phyloP scores from a whole-genome alignment of 208 protist genomes.

The Angomonas desouzai region DNA sequence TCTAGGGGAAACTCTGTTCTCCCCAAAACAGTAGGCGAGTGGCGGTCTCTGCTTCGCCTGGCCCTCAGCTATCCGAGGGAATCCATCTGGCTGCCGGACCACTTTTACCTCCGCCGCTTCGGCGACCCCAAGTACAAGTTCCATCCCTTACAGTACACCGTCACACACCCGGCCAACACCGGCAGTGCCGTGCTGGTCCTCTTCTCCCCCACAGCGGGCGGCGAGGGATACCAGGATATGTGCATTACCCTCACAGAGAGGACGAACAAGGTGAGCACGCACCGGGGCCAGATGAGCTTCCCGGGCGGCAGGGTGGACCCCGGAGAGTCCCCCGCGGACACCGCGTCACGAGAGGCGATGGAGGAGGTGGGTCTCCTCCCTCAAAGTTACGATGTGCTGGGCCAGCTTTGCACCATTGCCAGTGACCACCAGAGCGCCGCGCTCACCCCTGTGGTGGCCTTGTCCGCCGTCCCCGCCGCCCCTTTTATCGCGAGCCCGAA shows the following conservation, averaged over 20 bases:
- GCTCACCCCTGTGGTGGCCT: slow-evolving; percentile 60
- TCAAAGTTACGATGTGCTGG: slow-evolving; percentile 42
- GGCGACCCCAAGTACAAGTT: slow-evolving; percentile 12
- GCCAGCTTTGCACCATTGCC: slow-evolving; percentile 45
- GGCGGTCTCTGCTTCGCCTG: slow-evolving; percentile 34
- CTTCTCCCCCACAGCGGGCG: slow-evolving; percentile 42
- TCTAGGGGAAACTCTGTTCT: slow-evolving; percentile 1
- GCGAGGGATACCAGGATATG: slow-evolving; percentile 62
- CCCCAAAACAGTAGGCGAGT: slow-evolving; percentile 49
- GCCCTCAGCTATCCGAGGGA: slow-evolving; percentile 40
- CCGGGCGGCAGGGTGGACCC: slow-evolving; percentile 63
- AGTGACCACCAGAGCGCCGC: slow-evolving; percentile 18
- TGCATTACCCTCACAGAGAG: slow-evolving; percentile 86
- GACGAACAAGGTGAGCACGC: slow-evolving; percentile 41
- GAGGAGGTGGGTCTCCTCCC: slow-evolving; percentile 76
- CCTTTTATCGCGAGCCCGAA: slow-evolving; percentile 51
- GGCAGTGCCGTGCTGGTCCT: slow-evolving; percentile 61
- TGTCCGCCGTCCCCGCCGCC: slow-evolving; percentile 25
- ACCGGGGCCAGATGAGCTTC: slow-evolving; percentile 81
- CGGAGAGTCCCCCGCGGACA: slow-evolving; percentile 40
- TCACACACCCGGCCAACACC: slow-evolving; percentile 14
- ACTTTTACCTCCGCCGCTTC: slow-evolving; percentile 53
- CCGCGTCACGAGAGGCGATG: slow-evolving; percentile 66
- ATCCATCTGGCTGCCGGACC: slow-evolving; percentile 43
- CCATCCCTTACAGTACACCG: slow-evolving; percentile 30